phyloP scores from a whole-genome alignment of 305 asterid genomes.

The Fraxinus latifolia region DNA sequence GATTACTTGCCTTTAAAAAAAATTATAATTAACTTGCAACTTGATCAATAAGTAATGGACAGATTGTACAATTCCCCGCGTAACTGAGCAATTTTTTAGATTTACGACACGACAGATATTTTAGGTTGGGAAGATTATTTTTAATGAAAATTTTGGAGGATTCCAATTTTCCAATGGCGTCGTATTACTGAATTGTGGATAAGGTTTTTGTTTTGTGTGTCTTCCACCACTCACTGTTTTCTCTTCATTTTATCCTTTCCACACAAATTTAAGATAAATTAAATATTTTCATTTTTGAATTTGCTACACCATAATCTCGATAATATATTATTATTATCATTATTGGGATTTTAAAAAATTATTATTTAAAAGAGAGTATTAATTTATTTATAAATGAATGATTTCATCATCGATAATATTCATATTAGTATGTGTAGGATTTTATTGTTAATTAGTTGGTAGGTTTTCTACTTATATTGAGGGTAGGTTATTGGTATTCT shows the following conservation, averaged over 20 bases:
- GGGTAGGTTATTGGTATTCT: neutral
- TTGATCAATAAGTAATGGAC: neutral
- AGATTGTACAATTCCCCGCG: too few species aligned
- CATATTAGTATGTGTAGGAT: neutral
- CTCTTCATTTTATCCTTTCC: neutral
- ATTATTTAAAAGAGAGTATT: neutral
- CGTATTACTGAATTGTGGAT: neutral
- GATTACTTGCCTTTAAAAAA: neutral
- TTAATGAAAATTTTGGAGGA: neutral
- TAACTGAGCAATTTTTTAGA: too few species aligned
- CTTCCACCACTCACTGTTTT: neutral
- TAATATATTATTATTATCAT: too few species aligned
- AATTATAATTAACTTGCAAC: neutral
- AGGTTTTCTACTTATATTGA: neutral
- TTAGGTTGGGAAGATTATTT: neutral
- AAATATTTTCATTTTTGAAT: neutral
- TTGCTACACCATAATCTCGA: neutral
- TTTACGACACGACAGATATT: too few species aligned
- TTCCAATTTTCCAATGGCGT: neutral
- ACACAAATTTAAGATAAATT: neutral
- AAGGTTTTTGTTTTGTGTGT: neutral
- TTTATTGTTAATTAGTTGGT: neutral
- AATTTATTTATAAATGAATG: neutral
- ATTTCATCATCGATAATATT: too few species aligned
- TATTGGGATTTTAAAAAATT: too few species aligned